Evolutionary conservation across 2,329 filamentous ascomycete species (phyloP).

Genomic region (Fusarium buharicum): DNA sequence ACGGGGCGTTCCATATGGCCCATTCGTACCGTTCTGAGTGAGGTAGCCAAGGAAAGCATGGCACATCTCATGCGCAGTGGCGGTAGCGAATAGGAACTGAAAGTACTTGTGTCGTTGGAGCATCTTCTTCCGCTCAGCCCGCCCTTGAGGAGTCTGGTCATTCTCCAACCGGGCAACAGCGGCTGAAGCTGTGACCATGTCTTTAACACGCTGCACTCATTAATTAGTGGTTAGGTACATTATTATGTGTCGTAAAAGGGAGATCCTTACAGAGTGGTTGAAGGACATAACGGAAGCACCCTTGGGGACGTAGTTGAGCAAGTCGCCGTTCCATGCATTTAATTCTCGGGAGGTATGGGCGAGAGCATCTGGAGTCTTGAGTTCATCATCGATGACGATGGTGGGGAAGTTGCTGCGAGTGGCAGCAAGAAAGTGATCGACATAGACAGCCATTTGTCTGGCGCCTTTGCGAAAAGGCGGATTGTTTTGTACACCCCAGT

Average conservation of each 20-base stretch:
- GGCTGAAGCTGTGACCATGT: no score
- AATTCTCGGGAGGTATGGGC: background rate
- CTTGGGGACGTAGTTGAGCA: no score
- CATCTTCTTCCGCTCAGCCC: background rate
- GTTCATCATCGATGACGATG: background rate
- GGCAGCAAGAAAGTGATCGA: conserved; percentile 1
- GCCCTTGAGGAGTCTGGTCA: background rate
- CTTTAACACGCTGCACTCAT: no score
- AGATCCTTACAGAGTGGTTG: no score
- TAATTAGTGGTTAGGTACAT: no score
- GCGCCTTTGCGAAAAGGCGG: no score
- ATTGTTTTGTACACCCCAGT: no score
- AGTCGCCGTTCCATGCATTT: no score
- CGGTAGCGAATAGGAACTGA: conserved; percentile 14
- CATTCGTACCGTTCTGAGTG: background rate
- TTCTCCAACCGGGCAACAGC: no score
- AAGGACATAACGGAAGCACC: no score
- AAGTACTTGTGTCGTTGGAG: conserved; percentile 1
- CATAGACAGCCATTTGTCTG: background rate
- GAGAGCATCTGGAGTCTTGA: background rate
- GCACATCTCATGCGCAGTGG: conserved; percentile 18
- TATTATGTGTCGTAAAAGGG: no score
- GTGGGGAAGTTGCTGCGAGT: background rate
- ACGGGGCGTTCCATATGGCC: conserved; percentile 3
- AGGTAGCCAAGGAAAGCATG: conserved; percentile 20